Conservation (phyloP, 805 yeast species). For the Yamadazyma olivae region DNA sequence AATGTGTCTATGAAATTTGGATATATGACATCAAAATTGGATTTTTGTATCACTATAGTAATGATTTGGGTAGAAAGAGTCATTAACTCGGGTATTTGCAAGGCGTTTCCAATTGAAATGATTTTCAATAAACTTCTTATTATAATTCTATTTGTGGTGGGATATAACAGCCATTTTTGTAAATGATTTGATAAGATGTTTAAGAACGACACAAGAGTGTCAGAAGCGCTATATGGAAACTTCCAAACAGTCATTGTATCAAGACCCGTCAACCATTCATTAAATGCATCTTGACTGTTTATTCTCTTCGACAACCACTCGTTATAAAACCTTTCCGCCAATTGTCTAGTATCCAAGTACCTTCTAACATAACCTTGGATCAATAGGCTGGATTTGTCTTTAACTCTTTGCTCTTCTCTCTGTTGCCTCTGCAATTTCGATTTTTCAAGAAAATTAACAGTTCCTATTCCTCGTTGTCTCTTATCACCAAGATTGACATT, state of each 20-base stretch:
- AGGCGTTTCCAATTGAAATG: too few species aligned
- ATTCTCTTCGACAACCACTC: slow-evolving; percentile 15
- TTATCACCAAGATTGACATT: slow-evolving; percentile 64
- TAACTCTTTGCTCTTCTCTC: slow-evolving; percentile 55
- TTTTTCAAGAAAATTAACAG: slow-evolving; percentile 48
- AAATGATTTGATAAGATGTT: not conserved
- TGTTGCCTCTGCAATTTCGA: slow-evolving; percentile 64
- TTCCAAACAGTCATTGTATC: slow-evolving; percentile 2
- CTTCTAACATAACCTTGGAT: slow-evolving; percentile 52
- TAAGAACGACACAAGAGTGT: not conserved
- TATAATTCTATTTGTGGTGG: slow-evolving; percentile 2
- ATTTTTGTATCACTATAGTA: not conserved
- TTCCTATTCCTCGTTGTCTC: slow-evolving; percentile 27
- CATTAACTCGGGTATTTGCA: too few species aligned
- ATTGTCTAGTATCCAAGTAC: slow-evolving; percentile 26
- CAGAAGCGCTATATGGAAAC: slow-evolving; percentile 4
- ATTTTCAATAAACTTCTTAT: too few species aligned
- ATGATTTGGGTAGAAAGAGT: too few species aligned
- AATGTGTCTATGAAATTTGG: slow-evolving; percentile 3
- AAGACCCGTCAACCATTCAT: slow-evolving; percentile 20
- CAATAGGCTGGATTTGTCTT: slow-evolving; percentile 44
- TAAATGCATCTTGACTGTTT: slow-evolving; percentile 11
- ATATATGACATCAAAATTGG: not conserved
- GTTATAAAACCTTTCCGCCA: slow-evolving; percentile 15
- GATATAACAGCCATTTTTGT: slow-evolving; percentile 4